Percentiles rank a stretch among this genome's conserved stretches.
phyloP scores from a whole-genome alignment of 2,329 filamentous ascomycete genomes.

The Fusarium ramigenum region DNA sequence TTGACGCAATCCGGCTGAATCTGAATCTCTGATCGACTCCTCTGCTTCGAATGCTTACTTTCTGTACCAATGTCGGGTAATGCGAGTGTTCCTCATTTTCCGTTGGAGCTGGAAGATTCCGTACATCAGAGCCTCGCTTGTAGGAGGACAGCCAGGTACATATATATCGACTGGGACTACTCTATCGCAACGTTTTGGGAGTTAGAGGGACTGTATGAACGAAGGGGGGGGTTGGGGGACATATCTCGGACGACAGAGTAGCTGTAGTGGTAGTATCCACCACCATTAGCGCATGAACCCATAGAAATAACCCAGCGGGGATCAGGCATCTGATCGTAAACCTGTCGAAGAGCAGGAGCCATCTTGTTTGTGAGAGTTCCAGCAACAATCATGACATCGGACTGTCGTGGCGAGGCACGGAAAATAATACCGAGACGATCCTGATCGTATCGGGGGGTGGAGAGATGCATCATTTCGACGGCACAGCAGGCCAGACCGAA shows the following conservation, averaged over 20 bases:
- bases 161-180: constrained; percentile 84
- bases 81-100: constrained; percentile 73
- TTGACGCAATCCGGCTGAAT: not conserved
- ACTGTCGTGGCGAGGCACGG: constrained; percentile 85
- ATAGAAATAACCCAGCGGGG: constrained; percentile 87
- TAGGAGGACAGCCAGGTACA: constrained; percentile 77
- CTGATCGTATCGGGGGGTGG: constrained; percentile 88
- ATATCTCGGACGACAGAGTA: constrained; percentile 73
- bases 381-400: constrained; percentile 93
- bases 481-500: constrained; percentile 91
- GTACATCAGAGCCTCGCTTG: constrained; percentile 71
- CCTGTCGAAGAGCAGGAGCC: constrained; percentile 87
- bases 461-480: constrained; percentile 93
- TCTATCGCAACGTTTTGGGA: constrained; percentile 64
- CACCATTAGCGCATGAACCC: constrained; percentile 86
- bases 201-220: not conserved
- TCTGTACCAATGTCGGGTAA: constrained; percentile 67
- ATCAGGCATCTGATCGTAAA: constrained; percentile 96
- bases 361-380: constrained; percentile 97
- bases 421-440: constrained; percentile 91
- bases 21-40: not conserved
- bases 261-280: constrained; percentile 88
- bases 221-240: not conserved
- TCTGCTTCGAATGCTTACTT: constrained; percentile 51
- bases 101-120: constrained; percentile 80